These are phyloP conservation scores for Leersia perrieri DNA, from an alignment of 176 grass and related monocot genomes.

Conservation along the genomic window DNA sequence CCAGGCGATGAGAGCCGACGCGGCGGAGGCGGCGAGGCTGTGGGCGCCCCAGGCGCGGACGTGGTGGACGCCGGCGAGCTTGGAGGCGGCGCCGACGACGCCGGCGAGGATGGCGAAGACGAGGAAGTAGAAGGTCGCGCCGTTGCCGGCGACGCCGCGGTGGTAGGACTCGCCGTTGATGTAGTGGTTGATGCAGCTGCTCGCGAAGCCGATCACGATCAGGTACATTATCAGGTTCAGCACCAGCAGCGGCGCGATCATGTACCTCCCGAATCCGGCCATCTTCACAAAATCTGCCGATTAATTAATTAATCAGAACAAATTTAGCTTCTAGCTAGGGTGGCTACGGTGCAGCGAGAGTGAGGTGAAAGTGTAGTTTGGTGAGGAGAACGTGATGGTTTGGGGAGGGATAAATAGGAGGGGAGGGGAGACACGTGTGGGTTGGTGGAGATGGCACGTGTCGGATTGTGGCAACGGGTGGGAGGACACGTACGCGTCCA, in stretches of 20 bases:
- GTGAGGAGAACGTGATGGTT: neutral
- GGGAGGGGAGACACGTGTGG: neutral
- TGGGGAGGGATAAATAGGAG: neutral
- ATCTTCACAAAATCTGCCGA: neutral
- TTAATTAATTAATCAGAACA: neutral
- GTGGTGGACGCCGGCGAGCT: slow-evolving; percentile 60
- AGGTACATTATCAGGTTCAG: slow-evolving; percentile 68
- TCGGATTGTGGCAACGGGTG: neutral
- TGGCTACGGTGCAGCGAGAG: neutral
- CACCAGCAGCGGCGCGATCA: slow-evolving; percentile 55
- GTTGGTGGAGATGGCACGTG: no score
- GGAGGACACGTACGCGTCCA: neutral
- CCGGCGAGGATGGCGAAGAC: slow-evolving; percentile 65
- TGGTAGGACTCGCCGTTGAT: slow-evolving; percentile 50
- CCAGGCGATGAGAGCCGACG: slow-evolving; percentile 51
- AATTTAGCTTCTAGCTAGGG: neutral
- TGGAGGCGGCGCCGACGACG: slow-evolving; percentile 58
- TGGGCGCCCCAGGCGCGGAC: slow-evolving; percentile 54
- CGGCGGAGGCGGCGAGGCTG: slow-evolving; percentile 48
- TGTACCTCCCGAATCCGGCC: slow-evolving; percentile 34
- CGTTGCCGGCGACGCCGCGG: slow-evolving; percentile 46
- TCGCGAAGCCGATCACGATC: slow-evolving; percentile 52
- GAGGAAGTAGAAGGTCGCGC: slow-evolving; percentile 72
- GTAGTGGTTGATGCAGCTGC: slow-evolving; percentile 58
- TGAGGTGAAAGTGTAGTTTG: no score